Evolutionary conservation across 768 basidiomycete species (phyloP).

Genomic region (Pholiota microspora): DNA sequence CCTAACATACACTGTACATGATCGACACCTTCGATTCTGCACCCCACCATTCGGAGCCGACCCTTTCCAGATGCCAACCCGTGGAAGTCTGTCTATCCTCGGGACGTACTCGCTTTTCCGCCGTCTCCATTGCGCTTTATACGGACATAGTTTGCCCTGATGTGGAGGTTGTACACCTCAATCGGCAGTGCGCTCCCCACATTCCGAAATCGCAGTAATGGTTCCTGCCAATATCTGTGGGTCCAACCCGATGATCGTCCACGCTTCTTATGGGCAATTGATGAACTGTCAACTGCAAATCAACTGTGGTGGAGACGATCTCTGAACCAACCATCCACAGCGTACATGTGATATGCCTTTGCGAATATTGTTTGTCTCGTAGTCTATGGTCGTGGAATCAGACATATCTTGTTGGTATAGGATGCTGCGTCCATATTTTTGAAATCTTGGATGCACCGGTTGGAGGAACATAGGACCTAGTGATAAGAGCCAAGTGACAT

Average conservation of each 20-base stretch:
- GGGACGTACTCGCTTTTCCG: slow-evolving; percentile 6
- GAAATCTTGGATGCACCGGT: not conserved
- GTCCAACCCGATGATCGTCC: not conserved
- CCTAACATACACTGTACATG: slow-evolving; percentile 8
- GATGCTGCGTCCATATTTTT: not conserved
- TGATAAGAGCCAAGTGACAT: slow-evolving; percentile 32
- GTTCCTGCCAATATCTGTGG: slow-evolving; percentile 1
- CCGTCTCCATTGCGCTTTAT: slow-evolving; percentile 2
- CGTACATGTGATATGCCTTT: not conserved
- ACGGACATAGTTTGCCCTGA: slow-evolving; percentile 12
- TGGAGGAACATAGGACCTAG: slow-evolving; percentile 2
- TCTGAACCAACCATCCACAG: not conserved
- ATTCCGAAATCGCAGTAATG: not conserved
- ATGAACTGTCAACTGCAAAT: slow-evolving; percentile 3
- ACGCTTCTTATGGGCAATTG: slow-evolving; percentile 10
- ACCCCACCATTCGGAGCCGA: slow-evolving; percentile 19
- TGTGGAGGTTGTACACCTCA: not conserved
- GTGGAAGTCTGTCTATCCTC: slow-evolving; percentile 10
- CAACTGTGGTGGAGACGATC: not conserved
- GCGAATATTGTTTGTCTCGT: not conserved
- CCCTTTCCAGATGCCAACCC: slow-evolving; percentile 12
- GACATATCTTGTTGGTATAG: not conserved
- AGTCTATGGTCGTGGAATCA: not conserved
- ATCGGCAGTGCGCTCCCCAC: not conserved
- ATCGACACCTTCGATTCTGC: not conserved